Base-by-base conservation (phyloP, 2,329 filamentous ascomycete species). In the Exophiala dermatitidis region DNA sequence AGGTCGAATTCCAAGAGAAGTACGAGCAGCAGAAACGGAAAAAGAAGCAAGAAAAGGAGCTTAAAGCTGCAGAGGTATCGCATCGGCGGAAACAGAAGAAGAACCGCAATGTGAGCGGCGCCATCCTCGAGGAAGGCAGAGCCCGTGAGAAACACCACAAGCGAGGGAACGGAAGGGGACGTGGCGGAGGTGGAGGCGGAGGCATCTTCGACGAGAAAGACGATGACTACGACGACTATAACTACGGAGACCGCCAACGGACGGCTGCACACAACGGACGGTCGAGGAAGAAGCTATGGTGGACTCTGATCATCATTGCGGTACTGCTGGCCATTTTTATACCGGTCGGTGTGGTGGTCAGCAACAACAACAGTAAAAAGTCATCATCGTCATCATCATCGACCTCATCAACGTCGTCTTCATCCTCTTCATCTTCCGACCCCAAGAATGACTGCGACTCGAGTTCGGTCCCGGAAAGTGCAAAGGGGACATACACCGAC, bases 401-500 rank as follows among this genome's bases (percentile, higher is more conserved):
- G 6, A 57, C 60, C 30, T 63, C 61, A 4, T 59, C 57, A 8
- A 8, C 5, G n/a, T 45, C 57, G n/a, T 58, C 62, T 6, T 56
- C 65, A 19, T 57, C 66, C 28, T 34, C 33, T 26, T 43, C 46
- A 12, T 47, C 43, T 6, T 48, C 57, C 19, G 45, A 41, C 29
- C 69, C 87, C 3, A 69, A 75, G 56, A 74, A 75, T 28, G 73
- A 51, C 7, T 63, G 82, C 50, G 76, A 78, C 48, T 73, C 75
- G 29, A 71, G 73, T 59, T 78, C 75, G 53, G 80, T 88, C 46
- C 86, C 86, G 34, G 71, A 73, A 52, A 77, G 76, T 57, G 90
- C 82, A 63, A 83, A 81, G 68, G 88, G 83, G 9, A 88, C 86
- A 1, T 84, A 86, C 58, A 76, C 95, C 19, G 90, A 98, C 65